Evolutionary conservation across 805 yeast species (phyloP), one percentile per base, ranked within the genome.

Genomic region (Metschnikowia hibisci): DNA sequence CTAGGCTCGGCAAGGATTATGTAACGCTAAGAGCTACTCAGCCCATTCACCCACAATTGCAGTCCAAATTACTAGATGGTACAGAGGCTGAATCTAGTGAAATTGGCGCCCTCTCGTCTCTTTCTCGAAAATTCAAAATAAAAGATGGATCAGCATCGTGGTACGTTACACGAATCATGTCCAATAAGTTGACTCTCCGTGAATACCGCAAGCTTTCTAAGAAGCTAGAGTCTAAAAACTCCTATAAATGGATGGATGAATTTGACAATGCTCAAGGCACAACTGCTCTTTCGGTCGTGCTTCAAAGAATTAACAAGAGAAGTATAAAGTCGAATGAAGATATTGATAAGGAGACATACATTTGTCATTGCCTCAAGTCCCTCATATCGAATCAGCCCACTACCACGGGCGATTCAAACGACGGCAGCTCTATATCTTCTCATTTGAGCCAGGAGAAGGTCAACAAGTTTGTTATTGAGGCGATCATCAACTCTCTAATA

Each of bases 251-350:
- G 73, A 53, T 61, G 4, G 54, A 51, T 31, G 51, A 46, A 4
- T 70, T 71, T 47, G 53, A 57, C n/a, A 61, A 58, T n/a, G 64
- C 66, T 1, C 74, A 70, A 50, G 76, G 75, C 14, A 74, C 70
- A 43, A 61, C 69, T 3, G 74, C 74, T 0, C 57, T 70, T 10
- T 61, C 72, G 0, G 73, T 66, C 4, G 58, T 66, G 11, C 58
- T 71, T 18, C 54, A 66, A 3, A 55, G 71, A 31, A 59, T 69
- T 29, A 71, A 68, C 50, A 65, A 62, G 44, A 66, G 69, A 46
- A 65, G 70, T 44, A 69, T 69, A 47, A 71, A 71, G 49, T 65
- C 73, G 3, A 69, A 71, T 46, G 74, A 69, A 25, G 74, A 69
- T 43, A 66, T 70, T 30, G 74, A 69, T 40, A 63, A 54, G 41